A percentile compares a stretch with the other conserved stretches of the same genome.
Conservation (phyloP, 2,329 filamentous ascomycete species). For the Apiospora sp. region DNA sequence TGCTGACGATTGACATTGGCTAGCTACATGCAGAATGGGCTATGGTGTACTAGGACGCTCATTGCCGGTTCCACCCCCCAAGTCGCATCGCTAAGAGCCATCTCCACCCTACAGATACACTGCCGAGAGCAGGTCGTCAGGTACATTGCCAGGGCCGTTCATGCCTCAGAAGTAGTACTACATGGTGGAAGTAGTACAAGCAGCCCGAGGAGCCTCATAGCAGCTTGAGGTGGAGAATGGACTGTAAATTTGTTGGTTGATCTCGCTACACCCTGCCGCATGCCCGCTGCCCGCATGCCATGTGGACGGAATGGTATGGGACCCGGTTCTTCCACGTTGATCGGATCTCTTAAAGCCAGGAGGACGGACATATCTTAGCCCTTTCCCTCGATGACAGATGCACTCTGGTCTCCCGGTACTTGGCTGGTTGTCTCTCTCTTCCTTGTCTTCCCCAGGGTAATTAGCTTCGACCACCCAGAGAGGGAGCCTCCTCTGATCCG, state of each 20-base stretch:
- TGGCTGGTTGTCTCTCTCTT: not conserved
- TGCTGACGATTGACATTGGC: not conserved
- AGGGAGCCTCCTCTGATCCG: not conserved
- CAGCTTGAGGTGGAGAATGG: slow-evolving; percentile 7
- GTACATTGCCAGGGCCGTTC: not conserved
- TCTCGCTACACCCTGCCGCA: slow-evolving; percentile 4
- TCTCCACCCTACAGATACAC: not conserved
- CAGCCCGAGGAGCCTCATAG: not conserved
- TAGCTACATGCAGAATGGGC: not conserved
- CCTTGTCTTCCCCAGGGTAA: not conserved
- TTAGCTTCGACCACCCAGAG: not conserved
- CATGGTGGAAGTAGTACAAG: not conserved
- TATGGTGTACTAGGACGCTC: not conserved
- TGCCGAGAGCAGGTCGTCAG: not conserved
- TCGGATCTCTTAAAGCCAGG: slow-evolving; percentile 17
- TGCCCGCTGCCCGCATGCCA: slow-evolving; percentile 17
- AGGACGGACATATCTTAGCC: not conserved
- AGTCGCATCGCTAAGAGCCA: not conserved
- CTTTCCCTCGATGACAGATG: not conserved
- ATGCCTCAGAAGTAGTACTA: not conserved
- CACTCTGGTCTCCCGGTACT: slow-evolving; percentile 7
- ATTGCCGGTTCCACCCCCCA: not conserved
- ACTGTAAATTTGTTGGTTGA: not conserved
- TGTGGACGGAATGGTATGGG: slow-evolving; percentile 13
- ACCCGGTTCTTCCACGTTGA: slow-evolving; percentile 11